Evolutionary conservation across 768 basidiomycete species (phyloP).

Genomic region (Daedaleopsis nitida): DNA sequence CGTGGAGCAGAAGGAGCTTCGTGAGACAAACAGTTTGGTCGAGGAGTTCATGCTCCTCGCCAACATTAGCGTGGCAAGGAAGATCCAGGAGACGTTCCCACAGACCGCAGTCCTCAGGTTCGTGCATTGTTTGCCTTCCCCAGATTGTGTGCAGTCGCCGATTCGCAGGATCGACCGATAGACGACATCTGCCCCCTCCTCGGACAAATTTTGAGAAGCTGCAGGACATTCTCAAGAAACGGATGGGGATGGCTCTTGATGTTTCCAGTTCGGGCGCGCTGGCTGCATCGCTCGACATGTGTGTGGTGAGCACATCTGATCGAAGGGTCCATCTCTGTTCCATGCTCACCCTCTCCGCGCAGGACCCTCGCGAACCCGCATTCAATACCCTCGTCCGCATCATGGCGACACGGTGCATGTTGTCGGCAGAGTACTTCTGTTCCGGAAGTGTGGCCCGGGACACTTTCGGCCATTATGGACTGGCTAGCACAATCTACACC

Average conservation of each 20-base stretch:
- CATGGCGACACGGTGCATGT: conserved; percentile 99
- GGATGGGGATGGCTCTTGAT: conserved; percentile 80
- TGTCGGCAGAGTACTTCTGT: conserved; percentile 97
- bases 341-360: conserved; percentile 8
- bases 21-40: conserved; percentile 94
- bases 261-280: conserved; percentile 90
- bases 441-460: conserved; percentile 92
- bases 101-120: conserved; percentile 92
- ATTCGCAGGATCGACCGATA: conserved; percentile 29
- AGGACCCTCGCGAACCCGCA: conserved; percentile 84
- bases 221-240: conserved; percentile 87
- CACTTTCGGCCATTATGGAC: conserved; percentile 94
- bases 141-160: conserved; percentile 2
- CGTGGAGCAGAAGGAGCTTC: conserved; percentile 91
- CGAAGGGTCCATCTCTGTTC: background rate
- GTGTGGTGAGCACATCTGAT: conserved; percentile 58
- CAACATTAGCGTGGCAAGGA: conserved; percentile 89
- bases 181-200: conserved; percentile 91
- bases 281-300: conserved; percentile 84
- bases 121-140: conserved; percentile 18
- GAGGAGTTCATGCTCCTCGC: conserved; percentile 99
- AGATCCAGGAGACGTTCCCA: conserved; percentile 93
- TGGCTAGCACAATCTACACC: conserved; percentile 97
- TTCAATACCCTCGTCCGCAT: conserved; percentile 98
- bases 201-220: conserved; percentile 93